phyloP scores from a whole-genome alignment of 768 basidiomycete species.

The Phlebiopsis gigantea region DNA sequence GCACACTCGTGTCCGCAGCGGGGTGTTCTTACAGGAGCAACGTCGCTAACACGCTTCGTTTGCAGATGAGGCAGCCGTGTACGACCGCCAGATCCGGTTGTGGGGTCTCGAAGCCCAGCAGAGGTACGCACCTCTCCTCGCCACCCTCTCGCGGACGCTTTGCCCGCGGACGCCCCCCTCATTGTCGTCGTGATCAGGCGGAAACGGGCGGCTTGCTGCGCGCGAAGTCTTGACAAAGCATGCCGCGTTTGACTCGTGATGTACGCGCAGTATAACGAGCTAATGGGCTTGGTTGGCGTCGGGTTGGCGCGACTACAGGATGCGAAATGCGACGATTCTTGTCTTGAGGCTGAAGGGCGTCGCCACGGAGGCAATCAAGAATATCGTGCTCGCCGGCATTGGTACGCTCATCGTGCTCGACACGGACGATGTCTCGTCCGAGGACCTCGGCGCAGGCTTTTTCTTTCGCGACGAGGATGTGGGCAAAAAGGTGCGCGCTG shows the following conservation, averaged over 20 bases:
- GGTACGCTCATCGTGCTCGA: slow-evolving; percentile 87
- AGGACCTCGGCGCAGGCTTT: slow-evolving; percentile 91
- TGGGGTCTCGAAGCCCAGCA: slow-evolving; percentile 99
- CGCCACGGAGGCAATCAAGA: slow-evolving; percentile 94
- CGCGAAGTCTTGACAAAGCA: background rate
- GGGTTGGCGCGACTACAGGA: slow-evolving; percentile 45
- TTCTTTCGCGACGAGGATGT: slow-evolving; percentile 93
- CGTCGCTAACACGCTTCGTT: background rate
- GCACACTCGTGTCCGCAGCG: background rate
- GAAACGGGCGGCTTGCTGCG: background rate
- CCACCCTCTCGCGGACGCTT: slow-evolving; percentile 3
- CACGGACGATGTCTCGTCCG: slow-evolving; percentile 62
- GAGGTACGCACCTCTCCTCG: slow-evolving; percentile 42
- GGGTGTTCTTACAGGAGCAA: background rate
- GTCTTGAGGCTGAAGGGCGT: slow-evolving; percentile 74
- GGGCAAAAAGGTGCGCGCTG: slow-evolving; percentile 68
- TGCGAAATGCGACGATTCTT: slow-evolving; percentile 90
- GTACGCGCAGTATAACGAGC: background rate
- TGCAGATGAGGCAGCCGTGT: slow-evolving; percentile 71
- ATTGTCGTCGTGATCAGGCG: background rate
- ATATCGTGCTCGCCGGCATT: slow-evolving; percentile 94
- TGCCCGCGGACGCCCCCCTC: background rate
- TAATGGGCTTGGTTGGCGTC: background rate
- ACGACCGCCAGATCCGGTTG: slow-evolving; percentile 94
- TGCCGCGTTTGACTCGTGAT: background rate